Evolutionary conservation across 805 yeast genomes (phyloP), one percentile per base, ranked within the genome.

Genomic region (Saturnispora dispora): DNA sequence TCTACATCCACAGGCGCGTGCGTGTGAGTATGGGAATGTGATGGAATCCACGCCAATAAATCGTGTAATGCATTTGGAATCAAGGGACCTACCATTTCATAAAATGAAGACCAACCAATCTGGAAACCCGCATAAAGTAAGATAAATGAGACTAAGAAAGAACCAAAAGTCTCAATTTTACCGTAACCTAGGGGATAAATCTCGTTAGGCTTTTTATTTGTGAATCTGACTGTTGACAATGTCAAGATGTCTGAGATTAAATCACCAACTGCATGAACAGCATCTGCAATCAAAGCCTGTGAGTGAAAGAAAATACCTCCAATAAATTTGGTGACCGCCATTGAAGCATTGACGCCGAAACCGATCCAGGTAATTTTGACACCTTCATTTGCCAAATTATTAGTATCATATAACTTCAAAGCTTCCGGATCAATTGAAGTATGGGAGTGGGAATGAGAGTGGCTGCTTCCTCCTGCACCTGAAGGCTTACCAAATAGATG

Each of bases 221-320:
- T 82, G 47, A 85, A 80, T 32, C 86, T 82, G 18, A 93, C 96
- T 1, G 98, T 91, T 4, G 89, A 83, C 52, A 93, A 72, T 0
- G 99, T 93, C 57, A 93, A 70, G 45, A 91, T 77, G 66, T 93
- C 99, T 8, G 96, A 86, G 15, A 93, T 77, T 70, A 91, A 73
- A 67, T 93, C 99, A 45, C 95, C 83, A 20, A 88, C 75, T 0
- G 98, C 91, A 69, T 93, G 99, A 28, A 89, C 83, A 1, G 97
- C 90, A 67, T 93, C 99, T 1, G 99, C 99, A 47, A 90, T 65
- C 52, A 93, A 76, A 2, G 97, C 90, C 65, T 90, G 96, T 0
- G 99, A 93, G 66, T 93, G 96, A 76, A 93, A 93, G 37, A 81
- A 81, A 17, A 88, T 73, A 7, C 99, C 99, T 30, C 98, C 98